Conservation (phyloP, 441 rosid species). For the Isatis lusitanica region DNA sequence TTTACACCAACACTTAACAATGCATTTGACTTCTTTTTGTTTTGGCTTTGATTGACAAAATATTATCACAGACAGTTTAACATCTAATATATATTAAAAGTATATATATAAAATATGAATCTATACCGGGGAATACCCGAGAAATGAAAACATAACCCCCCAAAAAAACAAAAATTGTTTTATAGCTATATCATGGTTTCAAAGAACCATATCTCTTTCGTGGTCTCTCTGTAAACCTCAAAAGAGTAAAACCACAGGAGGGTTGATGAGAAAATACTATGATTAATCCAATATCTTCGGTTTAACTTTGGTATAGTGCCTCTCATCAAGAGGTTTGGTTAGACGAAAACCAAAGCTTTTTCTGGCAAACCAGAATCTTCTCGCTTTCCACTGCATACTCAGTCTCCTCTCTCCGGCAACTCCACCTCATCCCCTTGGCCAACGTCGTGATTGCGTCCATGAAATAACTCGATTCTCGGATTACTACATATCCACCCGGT, state of each 20-base stretch:
- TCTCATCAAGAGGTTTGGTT: constrained; percentile 41
- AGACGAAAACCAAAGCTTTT: constrained; percentile 81
- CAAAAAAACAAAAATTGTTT: neutral
- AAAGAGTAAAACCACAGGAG: neutral
- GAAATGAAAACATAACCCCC: neutral
- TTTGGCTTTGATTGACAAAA: too few species aligned
- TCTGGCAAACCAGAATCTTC: constrained; percentile 87
- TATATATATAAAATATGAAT: constrained; percentile 4
- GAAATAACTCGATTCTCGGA: constrained; percentile 83
- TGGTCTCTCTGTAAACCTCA: neutral
- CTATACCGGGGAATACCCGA: neutral
- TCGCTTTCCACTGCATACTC: constrained; percentile 68
- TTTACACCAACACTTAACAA: too few species aligned
- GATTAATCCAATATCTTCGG: constrained; percentile 20
- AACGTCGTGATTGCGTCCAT: constrained; percentile 64
- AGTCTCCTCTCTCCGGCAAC: constrained; percentile 71
- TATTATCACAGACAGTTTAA: neutral
- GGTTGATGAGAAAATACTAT: neutral
- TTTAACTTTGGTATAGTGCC: constrained; percentile 16
- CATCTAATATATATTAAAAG: neutral
- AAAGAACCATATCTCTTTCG: neutral
- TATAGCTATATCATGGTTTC: constrained; percentile 16
- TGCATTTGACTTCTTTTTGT: too few species aligned
- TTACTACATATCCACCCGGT: constrained; percentile 69
- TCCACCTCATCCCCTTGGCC: constrained; percentile 84